These are phyloP conservation scores for Lodderomyces jiufengensis DNA, from an alignment of 1,139 yeast genomes.

Conservation along the genomic window DNA sequence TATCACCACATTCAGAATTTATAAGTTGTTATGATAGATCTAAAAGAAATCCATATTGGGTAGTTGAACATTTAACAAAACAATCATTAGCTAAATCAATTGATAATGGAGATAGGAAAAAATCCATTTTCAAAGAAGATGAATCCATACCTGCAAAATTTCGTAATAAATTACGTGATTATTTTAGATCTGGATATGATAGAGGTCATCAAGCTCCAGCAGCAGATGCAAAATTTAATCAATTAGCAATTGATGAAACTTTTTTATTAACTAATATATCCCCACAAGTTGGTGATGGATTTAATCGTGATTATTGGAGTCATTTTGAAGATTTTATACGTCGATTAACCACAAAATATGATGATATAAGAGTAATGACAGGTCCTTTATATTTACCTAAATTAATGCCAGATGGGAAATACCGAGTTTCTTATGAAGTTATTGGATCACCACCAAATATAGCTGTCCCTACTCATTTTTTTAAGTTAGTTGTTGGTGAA, in stretches of 20 bases:
- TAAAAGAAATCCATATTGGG: constrained; percentile 87
- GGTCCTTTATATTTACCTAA: constrained; percentile 93
- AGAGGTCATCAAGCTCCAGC: constrained; percentile 99
- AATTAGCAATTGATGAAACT: constrained; percentile 92
- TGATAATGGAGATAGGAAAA: constrained; percentile 67
- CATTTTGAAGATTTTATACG: constrained; percentile 90
- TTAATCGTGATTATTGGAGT: constrained; percentile 96
- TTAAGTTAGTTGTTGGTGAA: constrained; percentile 86
- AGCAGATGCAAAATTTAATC: constrained; percentile 90
- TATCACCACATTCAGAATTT: constrained; percentile 69
- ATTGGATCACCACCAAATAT: constrained; percentile 96
- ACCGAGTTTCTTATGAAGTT: constrained; percentile 80
- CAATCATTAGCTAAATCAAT: constrained; percentile 50
- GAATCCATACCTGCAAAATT: constrained; percentile 75
- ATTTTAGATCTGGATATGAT: constrained; percentile 93
- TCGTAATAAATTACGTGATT: constrained; percentile 75
- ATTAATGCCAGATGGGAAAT: constrained; percentile 59
- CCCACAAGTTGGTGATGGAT: constrained; percentile 97
- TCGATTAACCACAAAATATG: constrained; percentile 63
- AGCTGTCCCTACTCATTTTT: constrained; percentile 97
- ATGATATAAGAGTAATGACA: constrained; percentile 78
- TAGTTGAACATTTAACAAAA: constrained; percentile 81
- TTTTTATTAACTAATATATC: constrained; percentile 85
- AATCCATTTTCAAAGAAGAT: constrained; percentile 83
- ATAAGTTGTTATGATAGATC: constrained; percentile 84